These are phyloP conservation scores for Miamiensis avidus DNA, from an alignment of 169 alveolate species.

Conservation along the genomic window DNA sequence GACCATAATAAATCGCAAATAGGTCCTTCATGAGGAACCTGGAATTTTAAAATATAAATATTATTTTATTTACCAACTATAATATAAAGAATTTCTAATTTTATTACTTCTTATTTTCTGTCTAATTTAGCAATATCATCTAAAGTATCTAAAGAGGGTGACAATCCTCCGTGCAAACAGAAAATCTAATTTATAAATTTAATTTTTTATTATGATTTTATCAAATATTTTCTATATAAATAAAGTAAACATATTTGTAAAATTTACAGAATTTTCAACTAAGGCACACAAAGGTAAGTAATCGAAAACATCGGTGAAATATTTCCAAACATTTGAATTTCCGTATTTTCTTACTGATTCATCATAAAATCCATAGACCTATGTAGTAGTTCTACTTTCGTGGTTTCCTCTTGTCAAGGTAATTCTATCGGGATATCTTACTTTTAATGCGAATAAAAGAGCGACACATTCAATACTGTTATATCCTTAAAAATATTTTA, in stretches of 20 bases:
- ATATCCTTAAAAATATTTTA: conserved; percentile 71
- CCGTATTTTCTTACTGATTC: conserved; percentile 59
- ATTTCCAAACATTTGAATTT: conserved; percentile 49
- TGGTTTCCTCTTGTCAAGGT: conserved; percentile 61
- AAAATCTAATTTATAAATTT: conserved; percentile 38
- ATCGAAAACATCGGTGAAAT: conserved; percentile 55
- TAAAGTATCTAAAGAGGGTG: conserved; percentile 47
- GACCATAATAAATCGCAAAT: conserved; percentile 54
- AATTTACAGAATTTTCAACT: conserved; percentile 60
- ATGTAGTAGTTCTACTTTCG: conserved; percentile 51
- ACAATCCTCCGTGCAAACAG: conserved; percentile 62
- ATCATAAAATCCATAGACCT: conserved; percentile 65
- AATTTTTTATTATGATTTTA: not conserved
- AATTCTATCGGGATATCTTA: conserved; percentile 65
- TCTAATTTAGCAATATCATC: conserved; percentile 48
- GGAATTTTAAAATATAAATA: conserved; percentile 18
- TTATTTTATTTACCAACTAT: not conserved
- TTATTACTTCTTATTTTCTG: conserved; percentile 36
- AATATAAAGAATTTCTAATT: no score
- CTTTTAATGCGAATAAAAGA: conserved; percentile 44
- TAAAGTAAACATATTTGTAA: not conserved
- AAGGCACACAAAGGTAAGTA: conserved; percentile 40
- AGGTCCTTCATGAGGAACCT: conserved; percentile 45
- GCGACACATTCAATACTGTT: conserved; percentile 45
- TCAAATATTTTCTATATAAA: conserved; percentile 5